These are phyloP conservation scores for Corynespora cassiicola DNA, from an alignment of 2,329 filamentous ascomycete genomes.

Conservation along the genomic window DNA sequence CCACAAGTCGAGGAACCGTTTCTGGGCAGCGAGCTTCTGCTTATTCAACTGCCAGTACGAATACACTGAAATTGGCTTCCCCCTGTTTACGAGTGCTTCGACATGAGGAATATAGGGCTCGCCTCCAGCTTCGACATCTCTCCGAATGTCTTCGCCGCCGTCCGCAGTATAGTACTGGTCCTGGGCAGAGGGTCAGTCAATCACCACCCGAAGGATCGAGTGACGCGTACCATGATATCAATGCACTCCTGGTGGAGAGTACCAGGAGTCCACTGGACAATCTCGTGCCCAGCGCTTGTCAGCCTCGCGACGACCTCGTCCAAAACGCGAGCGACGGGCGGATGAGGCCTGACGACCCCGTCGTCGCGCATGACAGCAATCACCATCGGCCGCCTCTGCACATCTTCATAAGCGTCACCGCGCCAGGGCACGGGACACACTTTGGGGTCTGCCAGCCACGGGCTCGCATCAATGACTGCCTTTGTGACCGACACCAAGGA, in stretches of 20 bases:
- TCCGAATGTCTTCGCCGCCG: slow-evolving; percentile 67
- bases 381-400: slow-evolving; percentile 53
- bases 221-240: slow-evolving; percentile 55
- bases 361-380: slow-evolving; percentile 61
- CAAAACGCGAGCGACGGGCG: slow-evolving; percentile 58
- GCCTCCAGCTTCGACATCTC: slow-evolving; percentile 60
- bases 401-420: slow-evolving; percentile 49
- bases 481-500: slow-evolving; percentile 59
- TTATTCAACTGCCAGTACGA: slow-evolving; percentile 73
- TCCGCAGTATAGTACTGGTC: slow-evolving; percentile 69
- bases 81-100: slow-evolving; percentile 59
- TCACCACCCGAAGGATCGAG: slow-evolving; percentile 4
- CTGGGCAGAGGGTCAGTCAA: slow-evolving; percentile 31
- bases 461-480: slow-evolving; percentile 54
- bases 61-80: slow-evolving; percentile 64
- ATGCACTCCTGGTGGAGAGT: slow-evolving; percentile 62
- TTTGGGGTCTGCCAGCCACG: slow-evolving; percentile 63
- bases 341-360: slow-evolving; percentile 61
- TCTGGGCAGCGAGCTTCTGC: slow-evolving; percentile 60
- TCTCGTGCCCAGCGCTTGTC: slow-evolving; percentile 57
- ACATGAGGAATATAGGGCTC: slow-evolving; percentile 61
- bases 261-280: slow-evolving; percentile 60
- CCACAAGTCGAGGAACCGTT: slow-evolving; percentile 67
- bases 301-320: slow-evolving; percentile 48
- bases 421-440: slow-evolving; percentile 64